Base-by-base conservation (phyloP, 2,329 filamentous ascomycete genomes). In the Fusarium chlamydosporum region DNA sequence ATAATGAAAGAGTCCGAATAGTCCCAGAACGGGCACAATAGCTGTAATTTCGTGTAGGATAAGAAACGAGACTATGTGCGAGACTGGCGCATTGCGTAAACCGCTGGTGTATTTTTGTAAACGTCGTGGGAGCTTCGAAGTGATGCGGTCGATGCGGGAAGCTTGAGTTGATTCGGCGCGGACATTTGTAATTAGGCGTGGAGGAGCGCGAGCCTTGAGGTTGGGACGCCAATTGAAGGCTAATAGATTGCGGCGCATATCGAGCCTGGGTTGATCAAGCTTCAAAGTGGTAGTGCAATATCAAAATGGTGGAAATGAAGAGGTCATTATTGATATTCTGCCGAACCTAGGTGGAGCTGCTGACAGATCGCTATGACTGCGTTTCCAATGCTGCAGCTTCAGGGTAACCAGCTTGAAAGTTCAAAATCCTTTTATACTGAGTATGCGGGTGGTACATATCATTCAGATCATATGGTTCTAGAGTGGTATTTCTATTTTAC, bases 21-120 rank as follows among this genome's bases (percentile, higher is more conserved):
- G 85, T 0, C 87, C 90, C 38, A 96, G 78, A 0, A 98, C 80
- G 0, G 95, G 95, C 2, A 95, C 79, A 12, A 97, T 82, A 11
- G 96, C 95, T 1, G 96, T 98, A 43, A 97, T 77, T 79, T 99
- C 96, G 82, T 99, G 96, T 0, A 99, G 85, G 38, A 97, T 83
- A 12, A 98, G 83, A 78, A 99, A 99, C 0, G 95, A 90, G 2
- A 91, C 88, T 41, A 97, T 84, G 80, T 97, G 93, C 1, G 92
- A 92, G 43, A 94, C 79, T 0, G 96, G 96, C 1, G 94, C 94
- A 56, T 86, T 84, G 59, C 90, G 88, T 4, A 99, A 87, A 1
- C 89, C 88, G 1, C 82, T 79, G 1, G 92, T 90, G 81, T 94
- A 92, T 53, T 83, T 85, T 59, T 88, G 91, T 13, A 96, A 84